These are phyloP conservation scores for Brasenia schreberi DNA, from an alignment of 164 flowering plant genomes.

Conservation along the genomic window DNA sequence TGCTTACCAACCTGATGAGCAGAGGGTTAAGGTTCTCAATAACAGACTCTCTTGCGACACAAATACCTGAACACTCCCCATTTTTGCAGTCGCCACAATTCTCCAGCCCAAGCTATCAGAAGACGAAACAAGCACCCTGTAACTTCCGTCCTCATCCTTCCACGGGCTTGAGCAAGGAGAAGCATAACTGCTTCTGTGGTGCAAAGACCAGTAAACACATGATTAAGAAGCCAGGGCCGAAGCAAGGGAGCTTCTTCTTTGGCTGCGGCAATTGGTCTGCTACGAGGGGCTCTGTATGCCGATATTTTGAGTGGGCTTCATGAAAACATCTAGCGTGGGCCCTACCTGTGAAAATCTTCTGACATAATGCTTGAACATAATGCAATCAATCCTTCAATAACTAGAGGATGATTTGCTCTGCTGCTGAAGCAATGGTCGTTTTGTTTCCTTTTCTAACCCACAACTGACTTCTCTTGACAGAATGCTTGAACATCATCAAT, in stretches of 20 bases:
- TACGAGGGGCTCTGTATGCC: slow-evolving; percentile 61
- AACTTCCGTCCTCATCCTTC: slow-evolving; percentile 26
- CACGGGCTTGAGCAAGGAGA: slow-evolving; percentile 11
- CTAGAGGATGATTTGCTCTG: too few species aligned
- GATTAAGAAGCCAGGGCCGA: slow-evolving; percentile 67
- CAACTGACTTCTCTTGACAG: slow-evolving; percentile 28
- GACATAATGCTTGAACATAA: too few species aligned
- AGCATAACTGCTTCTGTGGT: slow-evolving; percentile 59
- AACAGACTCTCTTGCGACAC: slow-evolving; percentile 63
- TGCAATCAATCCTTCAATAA: too few species aligned
- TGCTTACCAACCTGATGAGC: slow-evolving; percentile 60
- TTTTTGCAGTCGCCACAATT: slow-evolving; percentile 30
- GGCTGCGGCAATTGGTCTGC: slow-evolving; percentile 91
- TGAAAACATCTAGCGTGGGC: not conserved
- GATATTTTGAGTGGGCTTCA: slow-evolving; percentile 68
- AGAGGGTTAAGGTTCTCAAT: slow-evolving; percentile 70
- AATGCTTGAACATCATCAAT: too few species aligned
- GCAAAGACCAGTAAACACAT: slow-evolving; percentile 49
- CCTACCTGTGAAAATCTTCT: too few species aligned
- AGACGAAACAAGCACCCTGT: slow-evolving; percentile 19
- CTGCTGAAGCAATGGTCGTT: too few species aligned
- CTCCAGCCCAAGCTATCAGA: slow-evolving; percentile 9
- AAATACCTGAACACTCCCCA: slow-evolving; percentile 24
- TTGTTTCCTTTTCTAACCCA: slow-evolving; percentile 12
- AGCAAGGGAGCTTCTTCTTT: slow-evolving; percentile 69